Evolutionary conservation across 2,329 filamentous ascomycete genomes (phyloP).

Genomic region (Triangularia verruculosa): DNA sequence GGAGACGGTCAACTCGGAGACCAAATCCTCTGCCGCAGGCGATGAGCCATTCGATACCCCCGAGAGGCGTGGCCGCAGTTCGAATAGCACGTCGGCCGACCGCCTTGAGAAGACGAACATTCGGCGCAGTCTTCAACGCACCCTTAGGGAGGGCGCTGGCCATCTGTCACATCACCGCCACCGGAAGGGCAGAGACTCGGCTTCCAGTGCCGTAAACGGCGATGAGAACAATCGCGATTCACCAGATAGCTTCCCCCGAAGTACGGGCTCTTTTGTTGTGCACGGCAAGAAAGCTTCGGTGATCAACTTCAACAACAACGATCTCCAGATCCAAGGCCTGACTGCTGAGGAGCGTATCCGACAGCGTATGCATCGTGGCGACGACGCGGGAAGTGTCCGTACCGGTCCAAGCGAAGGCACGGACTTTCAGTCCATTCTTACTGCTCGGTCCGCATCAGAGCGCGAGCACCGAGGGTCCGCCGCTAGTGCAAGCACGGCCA

Average conservation of each 20-base stretch:
- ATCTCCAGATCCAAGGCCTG: constrained; percentile 80
- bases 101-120: constrained; percentile 64
- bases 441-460: constrained; percentile 40
- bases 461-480: constrained; percentile 56
- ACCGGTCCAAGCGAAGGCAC: constrained; percentile 31
- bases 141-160: constrained; percentile 74
- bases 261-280: constrained; percentile 86
- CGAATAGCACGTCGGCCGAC: constrained; percentile 33
- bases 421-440: constrained; percentile 53
- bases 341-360: constrained; percentile 67
- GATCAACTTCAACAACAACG: constrained; percentile 91
- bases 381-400: constrained; percentile 34
- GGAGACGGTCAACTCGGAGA: constrained; percentile 42
- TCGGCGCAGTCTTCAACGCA: constrained; percentile 83
- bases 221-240: constrained; percentile 46
- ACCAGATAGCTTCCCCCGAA: constrained; percentile 68
- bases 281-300: constrained; percentile 98
- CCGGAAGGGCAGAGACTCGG: constrained; percentile 72
- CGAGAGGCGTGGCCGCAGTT: constrained; percentile 33
- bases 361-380: constrained; percentile 48
- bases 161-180: constrained; percentile 66
- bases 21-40: constrained; percentile 39
- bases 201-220: constrained; percentile 51
- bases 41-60: constrained; percentile 42
- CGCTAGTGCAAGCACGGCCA: constrained; percentile 64